These are phyloP conservation scores for Heterobasidion annosum DNA, from an alignment of 1,284 basidiomycete species.

Conservation along the genomic window DNA sequence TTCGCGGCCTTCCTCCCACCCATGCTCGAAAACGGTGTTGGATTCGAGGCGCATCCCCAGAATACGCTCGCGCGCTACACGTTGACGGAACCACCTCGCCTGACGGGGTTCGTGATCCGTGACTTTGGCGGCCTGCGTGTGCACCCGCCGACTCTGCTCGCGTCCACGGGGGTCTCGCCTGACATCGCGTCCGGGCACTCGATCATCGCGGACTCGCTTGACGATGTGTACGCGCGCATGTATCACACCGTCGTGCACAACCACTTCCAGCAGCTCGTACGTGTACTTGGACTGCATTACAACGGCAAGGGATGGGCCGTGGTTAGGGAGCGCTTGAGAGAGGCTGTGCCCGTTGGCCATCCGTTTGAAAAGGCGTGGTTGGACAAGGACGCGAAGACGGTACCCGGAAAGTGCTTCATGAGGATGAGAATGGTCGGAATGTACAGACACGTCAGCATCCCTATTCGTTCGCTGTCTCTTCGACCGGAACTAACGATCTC, in stretches of 20 bases:
- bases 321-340: constrained; percentile 30
- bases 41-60: constrained; percentile 47
- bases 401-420: constrained; percentile 44
- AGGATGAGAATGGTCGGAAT: constrained; percentile 44
- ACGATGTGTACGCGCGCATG: constrained; percentile 43
- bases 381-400: constrained; percentile 31
- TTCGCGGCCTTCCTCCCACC: constrained; percentile 42
- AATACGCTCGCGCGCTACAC: constrained; percentile 41
- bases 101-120: constrained; percentile 41
- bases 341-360: constrained; percentile 30
- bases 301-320: constrained; percentile 38
- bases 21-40: constrained; percentile 40
- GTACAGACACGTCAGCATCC: constrained; percentile 24
- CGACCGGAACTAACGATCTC: background rate
- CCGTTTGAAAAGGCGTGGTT: constrained; percentile 29
- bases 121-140: constrained; percentile 47
- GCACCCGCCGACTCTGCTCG: constrained; percentile 34
- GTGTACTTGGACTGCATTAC: constrained; percentile 41
- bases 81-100: constrained; percentile 17
- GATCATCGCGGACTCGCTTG: constrained; percentile 35
- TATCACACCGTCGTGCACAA: constrained; percentile 48
- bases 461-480: background rate
- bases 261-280: constrained; percentile 42
- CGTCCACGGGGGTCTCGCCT: constrained; percentile 35
- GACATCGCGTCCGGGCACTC: constrained; percentile 38